Evolutionary conservation across 1,284 basidiomycete genomes (phyloP).

Genomic region (Malassezia caprae): DNA sequence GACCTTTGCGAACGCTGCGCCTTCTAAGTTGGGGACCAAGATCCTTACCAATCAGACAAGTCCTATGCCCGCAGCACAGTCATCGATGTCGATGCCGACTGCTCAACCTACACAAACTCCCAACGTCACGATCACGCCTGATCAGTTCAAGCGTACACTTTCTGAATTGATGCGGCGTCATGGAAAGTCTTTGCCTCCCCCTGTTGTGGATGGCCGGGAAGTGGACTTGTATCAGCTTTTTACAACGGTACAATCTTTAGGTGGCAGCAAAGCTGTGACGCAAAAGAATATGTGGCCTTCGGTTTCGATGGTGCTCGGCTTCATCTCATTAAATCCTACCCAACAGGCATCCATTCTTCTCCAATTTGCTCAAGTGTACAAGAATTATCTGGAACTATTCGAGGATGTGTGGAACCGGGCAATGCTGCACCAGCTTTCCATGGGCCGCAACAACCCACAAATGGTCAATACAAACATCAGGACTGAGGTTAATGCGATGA

Average conservation of each 20-base stretch:
- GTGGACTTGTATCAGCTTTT: slow-evolving; percentile 41
- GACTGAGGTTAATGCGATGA: neutral
- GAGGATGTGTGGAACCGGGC: slow-evolving; percentile 44
- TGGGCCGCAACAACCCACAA: slow-evolving; percentile 7
- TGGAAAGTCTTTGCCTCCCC: slow-evolving; percentile 26
- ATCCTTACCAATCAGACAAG: neutral
- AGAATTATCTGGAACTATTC: slow-evolving; percentile 33
- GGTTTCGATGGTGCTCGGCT: slow-evolving; percentile 33
- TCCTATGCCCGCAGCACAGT: neutral
- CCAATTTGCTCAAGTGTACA: slow-evolving; percentile 30
- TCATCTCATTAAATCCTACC: slow-evolving; percentile 28
- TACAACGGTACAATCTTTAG: slow-evolving; percentile 34
- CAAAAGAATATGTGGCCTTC: slow-evolving; percentile 35
- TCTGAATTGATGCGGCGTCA: slow-evolving; percentile 36
- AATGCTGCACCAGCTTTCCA: slow-evolving; percentile 34
- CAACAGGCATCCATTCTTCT: slow-evolving; percentile 25
- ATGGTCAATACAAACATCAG: neutral
- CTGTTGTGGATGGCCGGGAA: slow-evolving; percentile 29
- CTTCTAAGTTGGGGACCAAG: neutral
- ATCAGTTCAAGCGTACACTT: slow-evolving; percentile 41
- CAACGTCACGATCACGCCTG: slow-evolving; percentile 24
- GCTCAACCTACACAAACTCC: slow-evolving; percentile 18
- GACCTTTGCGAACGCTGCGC: neutral
- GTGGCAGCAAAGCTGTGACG: slow-evolving; percentile 36
- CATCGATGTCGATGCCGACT: neutral